Evolutionary conservation across 306 rosid genomes (phyloP).

Genomic region (Lathyrus sativus): DNA sequence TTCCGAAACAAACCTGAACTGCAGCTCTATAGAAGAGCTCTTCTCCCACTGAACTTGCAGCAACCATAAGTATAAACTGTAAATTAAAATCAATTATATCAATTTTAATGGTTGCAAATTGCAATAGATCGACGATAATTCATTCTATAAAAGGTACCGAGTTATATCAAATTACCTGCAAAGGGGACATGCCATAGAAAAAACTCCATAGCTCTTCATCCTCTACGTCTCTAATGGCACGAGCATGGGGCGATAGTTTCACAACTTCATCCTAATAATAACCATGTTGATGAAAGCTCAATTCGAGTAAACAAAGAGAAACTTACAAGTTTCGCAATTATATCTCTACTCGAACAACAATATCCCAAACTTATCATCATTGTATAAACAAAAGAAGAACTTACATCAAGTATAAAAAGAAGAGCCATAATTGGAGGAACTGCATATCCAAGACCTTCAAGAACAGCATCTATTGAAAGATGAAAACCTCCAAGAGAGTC

Average conservation of each 20-base stretch:
- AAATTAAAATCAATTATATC: constrained; percentile 18
- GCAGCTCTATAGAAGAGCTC: constrained; percentile 99
- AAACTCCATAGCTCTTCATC: constrained; percentile 94
- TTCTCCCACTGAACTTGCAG: constrained; percentile 98
- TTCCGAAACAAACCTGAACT: constrained; percentile 75
- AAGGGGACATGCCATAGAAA: constrained; percentile 98
- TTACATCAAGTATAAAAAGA: constrained; percentile 87
- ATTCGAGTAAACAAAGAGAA: constrained; percentile 9
- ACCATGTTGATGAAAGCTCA: constrained; percentile 19
- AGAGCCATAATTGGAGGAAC: constrained; percentile 97
- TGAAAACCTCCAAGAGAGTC: constrained; percentile 88
- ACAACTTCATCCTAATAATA: constrained; percentile 85
- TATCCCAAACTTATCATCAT: background rate
- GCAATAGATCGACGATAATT: constrained; percentile 29
- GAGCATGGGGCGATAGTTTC: constrained; percentile 92
- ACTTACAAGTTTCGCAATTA: background rate
- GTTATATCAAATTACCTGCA: constrained; percentile 64
- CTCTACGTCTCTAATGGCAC: constrained; percentile 97
- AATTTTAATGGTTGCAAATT: constrained; percentile 32
- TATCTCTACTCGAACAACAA: background rate
- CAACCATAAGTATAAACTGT: constrained; percentile 88
- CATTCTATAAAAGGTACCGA: constrained; percentile 20
- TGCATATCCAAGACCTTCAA: constrained; percentile 89
- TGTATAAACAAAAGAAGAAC: constrained; percentile 19
- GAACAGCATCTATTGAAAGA: constrained; percentile 74